Conservation (phyloP, 305 asterid genomes). For the Solanum chacoense region DNA sequence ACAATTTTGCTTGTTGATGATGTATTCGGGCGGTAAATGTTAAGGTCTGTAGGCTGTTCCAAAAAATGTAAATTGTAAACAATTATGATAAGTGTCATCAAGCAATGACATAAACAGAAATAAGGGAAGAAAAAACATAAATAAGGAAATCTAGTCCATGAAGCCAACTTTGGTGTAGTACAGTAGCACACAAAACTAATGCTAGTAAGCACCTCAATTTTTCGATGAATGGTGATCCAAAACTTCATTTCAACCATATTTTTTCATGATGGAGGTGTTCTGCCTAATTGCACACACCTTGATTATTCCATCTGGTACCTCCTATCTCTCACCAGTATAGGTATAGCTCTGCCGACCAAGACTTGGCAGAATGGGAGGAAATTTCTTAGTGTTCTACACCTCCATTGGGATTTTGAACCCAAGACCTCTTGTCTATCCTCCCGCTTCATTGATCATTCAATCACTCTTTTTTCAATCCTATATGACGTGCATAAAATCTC, state of each 20-base stretch:
- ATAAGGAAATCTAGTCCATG: neutral
- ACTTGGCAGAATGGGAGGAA: neutral
- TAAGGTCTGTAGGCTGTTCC: constrained; percentile 41
- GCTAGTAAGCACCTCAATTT: neutral
- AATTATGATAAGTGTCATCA: neutral
- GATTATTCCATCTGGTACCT: neutral
- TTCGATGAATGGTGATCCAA: neutral
- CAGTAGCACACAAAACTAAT: neutral
- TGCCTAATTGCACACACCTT: neutral
- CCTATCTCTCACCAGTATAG: neutral
- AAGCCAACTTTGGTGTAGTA: neutral
- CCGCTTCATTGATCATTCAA: neutral
- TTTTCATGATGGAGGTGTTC: neutral
- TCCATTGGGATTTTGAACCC: neutral
- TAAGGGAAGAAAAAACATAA: neutral
- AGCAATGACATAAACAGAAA: neutral
- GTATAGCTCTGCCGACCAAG: neutral
- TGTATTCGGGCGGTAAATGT: constrained; percentile 50
- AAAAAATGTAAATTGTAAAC: neutral
- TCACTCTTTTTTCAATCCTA: neutral
- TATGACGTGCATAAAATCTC: neutral
- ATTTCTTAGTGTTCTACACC: neutral
- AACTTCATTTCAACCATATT: neutral
- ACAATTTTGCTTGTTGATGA: constrained; percentile 49
- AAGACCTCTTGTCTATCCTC: neutral